Evolutionary conservation across 495 filamentous ascomycete species (phyloP), one percentile per base, ranked within the genome.

Genomic region (Xylaria bambusicola): DNA sequence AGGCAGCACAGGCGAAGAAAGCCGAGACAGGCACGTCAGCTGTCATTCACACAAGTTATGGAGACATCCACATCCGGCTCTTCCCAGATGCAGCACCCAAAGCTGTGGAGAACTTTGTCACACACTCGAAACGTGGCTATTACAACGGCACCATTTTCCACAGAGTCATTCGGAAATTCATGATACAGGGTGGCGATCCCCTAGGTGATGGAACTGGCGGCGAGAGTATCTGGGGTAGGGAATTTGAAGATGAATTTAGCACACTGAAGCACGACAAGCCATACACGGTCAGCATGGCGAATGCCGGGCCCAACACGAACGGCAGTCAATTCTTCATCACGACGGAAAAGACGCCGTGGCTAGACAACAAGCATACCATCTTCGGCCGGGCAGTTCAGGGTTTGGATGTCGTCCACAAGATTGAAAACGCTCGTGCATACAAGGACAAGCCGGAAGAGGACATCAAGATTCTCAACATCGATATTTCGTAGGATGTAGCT

Each of bases 141-240:
- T 99, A 98, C 78, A 97, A 98, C 74, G 89, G 90, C 71, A 92
- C 92, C 12, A 93, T 96, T 62, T 99, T 99, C 80, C 94, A 99
- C 73, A 88, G 94, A 17, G 88, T 99, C 6, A 97, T 99, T 67
- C 85, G 88, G 59, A 98, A 98, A 69, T 99, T 99, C 76, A 99
- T 99, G 94, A 96, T 99, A 56, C 84, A 90, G 68, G 85, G 92
- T 49, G 94, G 94, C 36, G 94, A 99, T 69, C 95, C 95, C 0
- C 74, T 96, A 2, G 94, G 94, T 12, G 93, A 99, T 66, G 94
- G 94, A 3, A 98, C 93, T 0, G 94, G 94, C 18, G 94, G 94
- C 23, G 93, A 98, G 75, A 91, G 87, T 63, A 98, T 99, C 72
- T 98, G 95, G 94, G 94, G 93, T 15, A 86, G 81, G 13, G 92